These are phyloP conservation scores for Clarireedia monteithiana DNA, from an alignment of 2,329 filamentous ascomycete species.

Conservation along the genomic window DNA sequence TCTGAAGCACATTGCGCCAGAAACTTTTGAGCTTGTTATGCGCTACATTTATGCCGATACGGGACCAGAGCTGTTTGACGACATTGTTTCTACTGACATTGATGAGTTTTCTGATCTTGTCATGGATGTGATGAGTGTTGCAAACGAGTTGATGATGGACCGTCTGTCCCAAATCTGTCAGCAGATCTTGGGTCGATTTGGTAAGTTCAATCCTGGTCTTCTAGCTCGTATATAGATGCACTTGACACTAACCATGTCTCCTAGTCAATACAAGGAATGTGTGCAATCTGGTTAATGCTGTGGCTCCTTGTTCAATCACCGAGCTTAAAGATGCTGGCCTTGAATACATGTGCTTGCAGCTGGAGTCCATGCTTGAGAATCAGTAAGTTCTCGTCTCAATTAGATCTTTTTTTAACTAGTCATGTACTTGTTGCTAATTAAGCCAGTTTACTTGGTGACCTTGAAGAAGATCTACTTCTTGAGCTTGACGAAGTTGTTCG, in stretches of 20 bases:
- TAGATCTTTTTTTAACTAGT: too few relatives aligned
- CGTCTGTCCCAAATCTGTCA: slow-evolving; percentile 86
- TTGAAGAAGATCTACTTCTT: slow-evolving; percentile 74
- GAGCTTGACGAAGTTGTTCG: slow-evolving; percentile 77
- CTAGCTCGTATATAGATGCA: not conserved
- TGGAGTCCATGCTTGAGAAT: slow-evolving; percentile 89
- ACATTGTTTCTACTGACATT: slow-evolving; percentile 60
- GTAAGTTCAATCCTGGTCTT: slow-evolving; percentile 33
- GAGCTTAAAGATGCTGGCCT: slow-evolving; percentile 83
- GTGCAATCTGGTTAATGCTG: slow-evolving; percentile 74
- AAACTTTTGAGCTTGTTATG: slow-evolving; percentile 71
- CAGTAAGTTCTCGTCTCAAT: slow-evolving; percentile 33
- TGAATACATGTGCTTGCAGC: slow-evolving; percentile 84
- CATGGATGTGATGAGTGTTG: slow-evolving; percentile 80
- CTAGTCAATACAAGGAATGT: slow-evolving; percentile 77
- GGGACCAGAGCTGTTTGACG: slow-evolving; percentile 73
- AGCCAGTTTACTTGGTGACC: slow-evolving; percentile 60
- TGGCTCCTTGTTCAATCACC: slow-evolving; percentile 73
- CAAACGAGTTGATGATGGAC: slow-evolving; percentile 94
- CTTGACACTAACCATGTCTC: slow-evolving; percentile 15
- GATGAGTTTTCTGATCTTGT: slow-evolving; percentile 86
- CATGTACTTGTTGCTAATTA: not conserved
- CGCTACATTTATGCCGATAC: slow-evolving; percentile 77
- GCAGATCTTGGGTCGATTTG: slow-evolving; percentile 70
- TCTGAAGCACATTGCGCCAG: slow-evolving; percentile 67